phyloP scores from a whole-genome alignment of 2,329 filamentous ascomycete genomes.

The Monilinia fructigena region DNA sequence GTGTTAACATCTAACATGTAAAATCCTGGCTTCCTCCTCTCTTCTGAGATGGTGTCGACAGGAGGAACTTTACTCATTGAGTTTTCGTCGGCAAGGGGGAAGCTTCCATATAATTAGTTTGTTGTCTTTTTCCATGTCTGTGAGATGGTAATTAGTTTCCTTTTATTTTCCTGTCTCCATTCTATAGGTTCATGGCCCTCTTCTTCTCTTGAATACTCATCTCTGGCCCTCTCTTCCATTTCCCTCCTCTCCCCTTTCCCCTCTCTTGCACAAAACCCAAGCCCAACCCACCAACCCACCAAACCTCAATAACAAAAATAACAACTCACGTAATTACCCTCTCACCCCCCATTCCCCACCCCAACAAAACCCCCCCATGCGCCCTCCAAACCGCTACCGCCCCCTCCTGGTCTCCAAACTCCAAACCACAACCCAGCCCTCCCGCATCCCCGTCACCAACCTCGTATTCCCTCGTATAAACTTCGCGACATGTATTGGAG shows the following conservation, averaged over 20 bases:
- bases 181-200: background rate
- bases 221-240: no score
- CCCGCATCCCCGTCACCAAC: conserved; percentile 82
- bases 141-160: conserved; percentile 1
- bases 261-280: no score
- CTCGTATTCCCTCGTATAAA: conserved; percentile 74
- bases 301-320: conserved; percentile 34
- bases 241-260: no score
- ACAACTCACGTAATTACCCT: conserved; percentile 76
- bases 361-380: conserved; percentile 71
- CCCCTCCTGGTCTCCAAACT: conserved; percentile 74
- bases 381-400: conserved; percentile 83
- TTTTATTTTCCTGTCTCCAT: background rate
- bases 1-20: conserved; percentile 87
- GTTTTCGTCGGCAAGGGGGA: conserved; percentile 56
- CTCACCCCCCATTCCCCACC: conserved; percentile 66
- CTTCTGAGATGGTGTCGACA: conserved; percentile 56
- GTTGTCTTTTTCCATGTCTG: conserved; percentile 90
- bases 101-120: conserved; percentile 84
- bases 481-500: conserved; percentile 72
- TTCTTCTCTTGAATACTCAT: no score
- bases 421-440: conserved; percentile 88
- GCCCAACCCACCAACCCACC: background rate
- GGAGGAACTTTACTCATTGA: conserved; percentile 68
- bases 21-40: conserved; percentile 69